Evolutionary conservation across 257 asterid genomes (phyloP).

Genomic region (Solanum piurae): DNA sequence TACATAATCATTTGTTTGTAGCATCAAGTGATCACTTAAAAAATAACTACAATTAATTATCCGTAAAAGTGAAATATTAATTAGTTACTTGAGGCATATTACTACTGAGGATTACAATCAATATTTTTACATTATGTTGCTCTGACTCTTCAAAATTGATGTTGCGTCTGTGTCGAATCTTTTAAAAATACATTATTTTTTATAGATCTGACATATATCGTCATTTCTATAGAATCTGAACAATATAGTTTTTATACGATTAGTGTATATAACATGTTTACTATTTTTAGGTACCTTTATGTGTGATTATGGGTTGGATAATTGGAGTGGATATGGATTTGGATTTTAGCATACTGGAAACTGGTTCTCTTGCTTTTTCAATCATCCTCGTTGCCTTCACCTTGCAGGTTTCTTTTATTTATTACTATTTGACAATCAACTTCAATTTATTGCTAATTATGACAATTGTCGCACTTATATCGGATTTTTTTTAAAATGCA

Average conservation of each 20-base stretch:
- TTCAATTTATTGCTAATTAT: not conserved
- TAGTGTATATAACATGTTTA: not conserved
- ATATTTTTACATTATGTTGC: not conserved
- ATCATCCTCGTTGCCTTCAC: slow-evolving; percentile 26
- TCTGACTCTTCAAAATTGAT: not conserved
- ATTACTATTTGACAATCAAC: not conserved
- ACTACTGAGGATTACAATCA: not conserved
- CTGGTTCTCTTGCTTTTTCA: slow-evolving; percentile 26
- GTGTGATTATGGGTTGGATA: slow-evolving; percentile 30
- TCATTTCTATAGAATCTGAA: not conserved
- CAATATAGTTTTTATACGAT: not conserved
- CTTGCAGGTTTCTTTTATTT: slow-evolving; percentile 21
- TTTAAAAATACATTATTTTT: not conserved
- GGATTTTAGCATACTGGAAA: slow-evolving; percentile 29
- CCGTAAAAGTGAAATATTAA: not conserved
- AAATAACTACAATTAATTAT: not conserved
- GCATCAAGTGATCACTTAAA: not conserved
- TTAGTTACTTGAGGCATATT: not conserved
- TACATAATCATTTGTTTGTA: not conserved
- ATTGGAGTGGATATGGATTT: slow-evolving; percentile 32
- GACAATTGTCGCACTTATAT: not conserved
- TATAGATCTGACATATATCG: not conserved
- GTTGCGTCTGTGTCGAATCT: rapidly evolving
- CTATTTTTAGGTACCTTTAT: slow-evolving; percentile 21
- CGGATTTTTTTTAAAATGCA: rapidly evolving